phyloP scores from a whole-genome alignment of 768 basidiomycete species.

The Cyclocybe aegerita region DNA sequence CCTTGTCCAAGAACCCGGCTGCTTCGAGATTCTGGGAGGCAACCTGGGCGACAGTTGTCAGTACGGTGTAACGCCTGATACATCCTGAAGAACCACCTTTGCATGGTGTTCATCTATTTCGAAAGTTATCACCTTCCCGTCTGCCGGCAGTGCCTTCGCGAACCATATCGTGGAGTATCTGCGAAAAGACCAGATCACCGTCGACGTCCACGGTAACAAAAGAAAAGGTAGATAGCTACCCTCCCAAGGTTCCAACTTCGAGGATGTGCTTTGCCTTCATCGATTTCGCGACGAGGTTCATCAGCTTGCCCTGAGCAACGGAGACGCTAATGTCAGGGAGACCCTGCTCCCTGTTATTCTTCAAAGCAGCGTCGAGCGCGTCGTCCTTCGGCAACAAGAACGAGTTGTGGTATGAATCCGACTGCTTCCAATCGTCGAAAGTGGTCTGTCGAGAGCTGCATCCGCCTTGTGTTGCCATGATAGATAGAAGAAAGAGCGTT shows the following conservation, averaged over 20 bases:
- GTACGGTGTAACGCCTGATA: no score
- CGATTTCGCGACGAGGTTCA: conserved; percentile 50
- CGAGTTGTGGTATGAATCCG: conserved; percentile 56
- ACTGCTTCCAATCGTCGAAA: conserved; percentile 47
- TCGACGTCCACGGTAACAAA: background rate
- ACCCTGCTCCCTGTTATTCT: conserved; percentile 41
- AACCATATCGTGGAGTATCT: conserved; percentile 47
- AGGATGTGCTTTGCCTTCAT: conserved; percentile 56
- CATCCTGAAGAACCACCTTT: conserved; percentile 25
- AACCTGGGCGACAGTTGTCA: conserved; percentile 31
- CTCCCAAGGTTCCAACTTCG: conserved; percentile 68
- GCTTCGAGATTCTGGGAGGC: conserved; percentile 53
- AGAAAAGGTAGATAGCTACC: conserved; percentile 32
- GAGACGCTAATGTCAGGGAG: conserved; percentile 53
- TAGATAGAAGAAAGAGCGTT: no score
- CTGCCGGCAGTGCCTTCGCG: conserved; percentile 46
- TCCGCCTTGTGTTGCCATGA: no score
- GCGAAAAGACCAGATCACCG: background rate
- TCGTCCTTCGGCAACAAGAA: conserved; percentile 47
- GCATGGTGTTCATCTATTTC: conserved; percentile 49
- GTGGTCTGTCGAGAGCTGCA: conserved; percentile 2
- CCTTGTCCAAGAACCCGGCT: conserved; percentile 49
- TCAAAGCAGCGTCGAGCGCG: conserved; percentile 38
- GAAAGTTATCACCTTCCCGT: conserved; percentile 46
- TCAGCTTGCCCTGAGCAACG: conserved; percentile 54